Evolutionary conservation across 176 grass and related monocot species (phyloP), one percentile per base, ranked within the genome.

Genomic region (Oryza meridionalis): DNA sequence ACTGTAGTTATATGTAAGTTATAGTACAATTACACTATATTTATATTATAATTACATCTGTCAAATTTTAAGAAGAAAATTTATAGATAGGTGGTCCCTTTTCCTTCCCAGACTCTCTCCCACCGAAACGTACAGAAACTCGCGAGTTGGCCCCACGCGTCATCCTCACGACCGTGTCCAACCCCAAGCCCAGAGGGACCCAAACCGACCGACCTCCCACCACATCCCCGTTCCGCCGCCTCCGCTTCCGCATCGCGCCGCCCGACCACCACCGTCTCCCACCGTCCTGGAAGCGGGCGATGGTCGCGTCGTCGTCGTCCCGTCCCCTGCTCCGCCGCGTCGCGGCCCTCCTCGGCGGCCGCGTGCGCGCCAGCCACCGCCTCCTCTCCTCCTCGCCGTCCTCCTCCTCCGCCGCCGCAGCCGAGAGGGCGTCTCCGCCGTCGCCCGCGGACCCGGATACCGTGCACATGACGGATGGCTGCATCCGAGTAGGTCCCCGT

Each of bases 381-480:
- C 15, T 90, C 25, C 55, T 65, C 83, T 76, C 72, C 55, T 85
- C 88, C 51, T 59, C 82, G 9, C 27, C 37, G 14, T 16, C 67
- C 2, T 22, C 76, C 50, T 17, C 67, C 2, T 22, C 76, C 50
- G 5, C 50, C 17, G 2, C 51, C 47, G 51, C 24, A 17, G 38
- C 15, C 37, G 38, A 59, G 26, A n/a, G 38, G 62, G 33, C 37
- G 21, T 43, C 62, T 45, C 74, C 35, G 76, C 74, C 35, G 76
- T 37, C 62, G 76, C 45, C 44, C 9, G 59, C 31, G 19, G 81
- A 79, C 67, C 32, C 68, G 33, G 76, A 88, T 70, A 37, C 29
- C 27, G 81, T 84, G 81, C 47, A 62, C 81, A 73, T 88, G 86
- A 84, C 86, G 49, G 81, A 84, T 9, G 82, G 50, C 51, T 88